Base-by-base conservation (phyloP, 768 basidiomycete species). In the Myochromella boudieri region DNA sequence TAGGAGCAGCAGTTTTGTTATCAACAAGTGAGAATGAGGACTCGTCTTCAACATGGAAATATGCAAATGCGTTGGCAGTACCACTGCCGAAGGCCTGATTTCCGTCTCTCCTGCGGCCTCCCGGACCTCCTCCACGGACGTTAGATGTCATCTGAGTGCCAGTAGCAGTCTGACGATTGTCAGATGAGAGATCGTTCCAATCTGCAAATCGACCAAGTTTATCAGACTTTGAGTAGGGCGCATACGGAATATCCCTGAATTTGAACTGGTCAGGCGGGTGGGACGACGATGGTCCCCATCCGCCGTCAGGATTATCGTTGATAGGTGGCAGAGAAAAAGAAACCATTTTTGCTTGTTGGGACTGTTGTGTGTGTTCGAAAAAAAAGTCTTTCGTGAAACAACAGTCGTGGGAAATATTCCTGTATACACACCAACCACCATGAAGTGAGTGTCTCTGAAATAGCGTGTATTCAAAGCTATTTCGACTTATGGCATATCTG, bases 241-340 rank as follows among this genome's bases (percentile, higher is more conserved):
- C 95, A 63, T 98, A 99, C 37, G 97, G 97, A 50, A 98, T 97
- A 59, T 97, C 97, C 68, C 91, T 93, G 80, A 97, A 97, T 70
- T 95, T 94, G 72, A 95, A 97, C 53, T 92, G 85, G 36, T 87
- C 76, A 1, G 95, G 94, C 17, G 95, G 72, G 65, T 89, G 87
- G 2, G 72, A 77, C 0, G 85, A 79, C 3, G 86, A 81, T 5
- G 93, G 91, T 1, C 92, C 92, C 95, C 95, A 97, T 44, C 91
- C 89, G 26, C 91, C 92, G 58, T 95, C 93, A 29, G 87, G 85
- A 68, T 91, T 94, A 65, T 95, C 93, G 68, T 90, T 79, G 53
- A 97, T 92, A 1, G 79, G 78, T 32, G 94, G 94, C 28, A 97
- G 76, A 42, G 82, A 77, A 70, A 97, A 97, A 28, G 88, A 91